These are phyloP conservation scores for Acacia acuminata DNA, from an alignment of 306 rosid genomes.

Conservation along the genomic window DNA sequence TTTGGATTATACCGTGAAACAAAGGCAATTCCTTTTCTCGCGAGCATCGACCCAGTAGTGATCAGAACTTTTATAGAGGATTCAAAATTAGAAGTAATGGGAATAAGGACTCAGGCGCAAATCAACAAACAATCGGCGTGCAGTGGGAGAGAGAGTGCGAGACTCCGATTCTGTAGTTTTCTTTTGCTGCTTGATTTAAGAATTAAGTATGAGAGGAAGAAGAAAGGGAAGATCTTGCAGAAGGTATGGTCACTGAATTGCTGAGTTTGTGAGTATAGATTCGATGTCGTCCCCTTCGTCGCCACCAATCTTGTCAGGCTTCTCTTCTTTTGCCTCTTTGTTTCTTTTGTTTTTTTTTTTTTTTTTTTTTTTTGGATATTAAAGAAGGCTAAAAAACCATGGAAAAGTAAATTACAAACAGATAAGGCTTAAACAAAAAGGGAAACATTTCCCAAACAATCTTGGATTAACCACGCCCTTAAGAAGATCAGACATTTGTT, in stretches of 20 bases:
- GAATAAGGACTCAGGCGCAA: conserved; percentile 23
- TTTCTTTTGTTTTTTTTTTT: too few relatives aligned
- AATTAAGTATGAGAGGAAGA: background rate
- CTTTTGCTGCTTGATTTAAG: background rate
- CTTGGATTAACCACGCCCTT: too few relatives aligned
- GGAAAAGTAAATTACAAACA: too few relatives aligned
- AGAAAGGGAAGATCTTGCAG: background rate
- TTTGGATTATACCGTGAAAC: conserved; percentile 28
- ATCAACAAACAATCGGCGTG: conserved; percentile 37
- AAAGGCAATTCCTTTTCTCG: conserved; percentile 39
- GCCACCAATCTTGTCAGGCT: background rate
- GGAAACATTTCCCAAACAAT: too few relatives aligned
- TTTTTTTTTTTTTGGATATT: too few relatives aligned
- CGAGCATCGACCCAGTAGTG: conserved; percentile 31
- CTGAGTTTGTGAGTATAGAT: background rate
- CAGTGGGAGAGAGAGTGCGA: background rate
- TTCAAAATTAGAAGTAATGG: background rate
- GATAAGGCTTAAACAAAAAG: too few relatives aligned
- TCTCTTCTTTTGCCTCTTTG: background rate
- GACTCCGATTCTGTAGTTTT: background rate
- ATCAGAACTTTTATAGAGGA: conserved; percentile 7
- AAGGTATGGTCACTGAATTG: background rate
- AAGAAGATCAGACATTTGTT: too few relatives aligned
- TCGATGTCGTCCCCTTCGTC: background rate
- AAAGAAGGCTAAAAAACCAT: too few relatives aligned